phyloP scores from a whole-genome alignment of 306 rosid species.

The Vigna reflexopilosa region DNA sequence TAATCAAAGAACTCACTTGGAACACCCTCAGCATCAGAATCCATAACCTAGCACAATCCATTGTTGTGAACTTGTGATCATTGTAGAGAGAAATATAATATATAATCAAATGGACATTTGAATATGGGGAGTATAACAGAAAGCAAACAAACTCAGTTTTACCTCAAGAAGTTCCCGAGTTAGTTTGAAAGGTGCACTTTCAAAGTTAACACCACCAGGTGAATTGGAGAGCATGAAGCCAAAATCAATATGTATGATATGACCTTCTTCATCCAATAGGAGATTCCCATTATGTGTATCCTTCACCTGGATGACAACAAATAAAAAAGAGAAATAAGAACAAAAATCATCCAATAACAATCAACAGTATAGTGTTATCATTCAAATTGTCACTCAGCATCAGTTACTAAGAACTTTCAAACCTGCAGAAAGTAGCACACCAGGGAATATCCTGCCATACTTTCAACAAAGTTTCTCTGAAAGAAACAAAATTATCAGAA shows the following conservation, averaged over 20 bases:
- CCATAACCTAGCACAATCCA: slow-evolving; percentile 86
- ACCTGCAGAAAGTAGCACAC: slow-evolving; percentile 99
- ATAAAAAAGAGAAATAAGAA: slow-evolving; percentile 41
- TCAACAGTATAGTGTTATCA: slow-evolving; percentile 22
- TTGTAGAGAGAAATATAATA: slow-evolving; percentile 27
- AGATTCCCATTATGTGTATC: slow-evolving; percentile 99
- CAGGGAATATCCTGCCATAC: slow-evolving; percentile 99
- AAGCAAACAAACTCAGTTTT: slow-evolving; percentile 37
- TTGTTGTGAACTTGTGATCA: slow-evolving; percentile 14
- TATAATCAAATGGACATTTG: slow-evolving; percentile 22
- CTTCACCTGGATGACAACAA: slow-evolving; percentile 67
- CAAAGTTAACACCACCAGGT: slow-evolving; percentile 99
- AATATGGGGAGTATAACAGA: slow-evolving; percentile 27
- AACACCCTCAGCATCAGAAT: slow-evolving; percentile 99
- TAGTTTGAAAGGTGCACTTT: slow-evolving; percentile 98
- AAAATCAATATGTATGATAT: slow-evolving; percentile 96
- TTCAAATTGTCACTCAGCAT: slow-evolving; percentile 37
- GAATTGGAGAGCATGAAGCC: slow-evolving; percentile 99
- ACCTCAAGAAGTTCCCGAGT: slow-evolving; percentile 99
- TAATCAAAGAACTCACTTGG: slow-evolving; percentile 99
- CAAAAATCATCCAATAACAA: slow-evolving; percentile 32
- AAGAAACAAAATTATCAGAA: slow-evolving; percentile 38
- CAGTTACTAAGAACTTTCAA: slow-evolving; percentile 36
- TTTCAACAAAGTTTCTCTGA: slow-evolving; percentile 99
- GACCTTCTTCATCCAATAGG: slow-evolving; percentile 97